Percentiles rank a stretch among this genome's conserved stretches.
Conservation (phyloP, 2,329 filamentous ascomycete genomes). For the Microcyclospora tardicrescens region DNA sequence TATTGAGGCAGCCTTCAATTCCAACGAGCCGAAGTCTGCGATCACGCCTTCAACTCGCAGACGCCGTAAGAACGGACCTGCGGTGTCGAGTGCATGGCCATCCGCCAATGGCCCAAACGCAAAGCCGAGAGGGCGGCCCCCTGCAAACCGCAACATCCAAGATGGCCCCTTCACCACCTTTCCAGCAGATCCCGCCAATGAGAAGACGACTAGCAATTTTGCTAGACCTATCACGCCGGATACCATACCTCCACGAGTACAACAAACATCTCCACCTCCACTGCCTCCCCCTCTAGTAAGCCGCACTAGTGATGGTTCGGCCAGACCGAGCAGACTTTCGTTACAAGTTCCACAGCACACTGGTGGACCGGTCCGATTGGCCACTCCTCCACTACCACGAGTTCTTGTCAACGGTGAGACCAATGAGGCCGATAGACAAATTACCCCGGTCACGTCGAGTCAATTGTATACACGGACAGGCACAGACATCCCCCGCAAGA, state of each 20-base stretch:
- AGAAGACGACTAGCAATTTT: constrained; percentile 27
- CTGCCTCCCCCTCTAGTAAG: constrained; percentile 18
- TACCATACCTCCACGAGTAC: constrained; percentile 8
- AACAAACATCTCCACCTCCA: constrained; percentile 41
- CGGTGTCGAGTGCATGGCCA: constrained; percentile 83
- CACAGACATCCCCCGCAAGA: constrained; percentile 8
- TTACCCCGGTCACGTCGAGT: not conserved
- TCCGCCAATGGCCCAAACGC: constrained; percentile 50
- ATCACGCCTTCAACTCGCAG: constrained; percentile 49
- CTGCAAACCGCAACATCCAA: constrained; percentile 53
- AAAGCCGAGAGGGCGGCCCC: constrained; percentile 68
- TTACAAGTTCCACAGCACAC: constrained; percentile 51
- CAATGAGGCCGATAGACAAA: constrained; percentile 10
- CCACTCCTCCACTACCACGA: constrained; percentile 44
- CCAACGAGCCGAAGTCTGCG: constrained; percentile 54
- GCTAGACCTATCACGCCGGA: constrained; percentile 25
- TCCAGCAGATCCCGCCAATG: constrained; percentile 42
- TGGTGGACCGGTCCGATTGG: constrained; percentile 48
- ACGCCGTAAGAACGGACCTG: constrained; percentile 61
- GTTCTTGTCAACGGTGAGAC: constrained; percentile 41
- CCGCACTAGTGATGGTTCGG: constrained; percentile 12
- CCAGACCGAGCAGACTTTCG: constrained; percentile 41
- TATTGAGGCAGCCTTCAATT: constrained; percentile 33
- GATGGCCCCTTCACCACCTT: constrained; percentile 60
- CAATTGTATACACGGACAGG: constrained; percentile 6